Percentiles rank a stretch among this genome's conserved stretches.
These are phyloP conservation scores for Potentilla sterilis DNA, from an alignment of 306 rosid species.

Conservation along the genomic window DNA sequence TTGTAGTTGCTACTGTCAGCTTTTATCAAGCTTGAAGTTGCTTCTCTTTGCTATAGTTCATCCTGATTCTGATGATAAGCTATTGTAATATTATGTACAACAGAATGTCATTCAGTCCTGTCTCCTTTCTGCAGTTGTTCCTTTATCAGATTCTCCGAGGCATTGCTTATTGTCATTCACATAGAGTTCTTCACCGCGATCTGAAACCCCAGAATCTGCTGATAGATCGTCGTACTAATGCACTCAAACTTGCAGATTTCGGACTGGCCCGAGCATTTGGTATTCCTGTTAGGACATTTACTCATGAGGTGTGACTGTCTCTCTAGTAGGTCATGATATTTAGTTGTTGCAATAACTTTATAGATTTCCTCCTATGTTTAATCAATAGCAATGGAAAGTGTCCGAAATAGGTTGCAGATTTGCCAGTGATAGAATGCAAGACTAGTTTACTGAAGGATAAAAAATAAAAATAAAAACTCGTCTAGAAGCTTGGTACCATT, in stretches of 20 bases:
- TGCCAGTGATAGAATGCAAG: background rate
- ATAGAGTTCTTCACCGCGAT: slow-evolving; percentile 95
- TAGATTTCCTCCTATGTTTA: background rate
- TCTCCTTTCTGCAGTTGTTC: slow-evolving; percentile 72
- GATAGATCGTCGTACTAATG: slow-evolving; percentile 89
- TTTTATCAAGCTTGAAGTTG: background rate
- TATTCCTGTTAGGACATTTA: slow-evolving; percentile 96
- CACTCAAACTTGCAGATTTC: slow-evolving; percentile 85
- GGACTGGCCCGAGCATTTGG: slow-evolving; percentile 99
- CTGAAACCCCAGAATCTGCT: slow-evolving; percentile 95
- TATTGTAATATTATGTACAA: slow-evolving; percentile 19
- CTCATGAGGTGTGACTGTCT: slow-evolving; percentile 70
- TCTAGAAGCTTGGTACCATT: background rate
- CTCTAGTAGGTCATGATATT: background rate
- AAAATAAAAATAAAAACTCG: too few relatives aligned
- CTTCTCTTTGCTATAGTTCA: slow-evolving; percentile 9
- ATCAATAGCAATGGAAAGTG: background rate
- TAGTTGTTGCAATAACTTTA: background rate
- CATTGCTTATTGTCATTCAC: slow-evolving; percentile 99
- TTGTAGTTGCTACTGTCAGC: background rate
- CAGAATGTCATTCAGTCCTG: slow-evolving; percentile 31
- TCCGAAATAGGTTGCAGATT: background rate
- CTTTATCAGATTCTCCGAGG: slow-evolving; percentile 98
- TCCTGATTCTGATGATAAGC: slow-evolving; percentile 19
- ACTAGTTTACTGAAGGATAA: background rate